Conservation (phyloP, 2,329 filamentous ascomycete species). For the Esteya vermicola region DNA sequence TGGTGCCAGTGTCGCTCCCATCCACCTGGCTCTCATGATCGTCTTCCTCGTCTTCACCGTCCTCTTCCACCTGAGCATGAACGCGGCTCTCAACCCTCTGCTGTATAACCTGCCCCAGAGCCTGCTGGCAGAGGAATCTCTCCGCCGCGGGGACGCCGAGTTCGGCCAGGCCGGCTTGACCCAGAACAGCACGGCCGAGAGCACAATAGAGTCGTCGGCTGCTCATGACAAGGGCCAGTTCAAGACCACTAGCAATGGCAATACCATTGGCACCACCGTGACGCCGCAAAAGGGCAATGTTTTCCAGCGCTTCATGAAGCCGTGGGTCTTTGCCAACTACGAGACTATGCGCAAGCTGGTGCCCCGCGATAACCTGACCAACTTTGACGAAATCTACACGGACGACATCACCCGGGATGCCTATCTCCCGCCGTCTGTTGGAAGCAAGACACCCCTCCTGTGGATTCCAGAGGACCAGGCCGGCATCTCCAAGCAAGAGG, state of each 20-base stretch:
- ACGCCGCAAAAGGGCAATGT: slow-evolving; percentile 32
- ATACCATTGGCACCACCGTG: slow-evolving; percentile 9
- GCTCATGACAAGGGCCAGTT: neutral
- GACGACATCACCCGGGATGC: slow-evolving; percentile 50
- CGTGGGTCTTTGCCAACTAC: slow-evolving; percentile 65
- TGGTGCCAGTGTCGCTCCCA: slow-evolving; percentile 48
- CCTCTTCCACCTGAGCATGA: slow-evolving; percentile 62
- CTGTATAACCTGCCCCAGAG: slow-evolving; percentile 68
- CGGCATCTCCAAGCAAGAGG: slow-evolving; percentile 64
- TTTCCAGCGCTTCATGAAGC: slow-evolving; percentile 57
- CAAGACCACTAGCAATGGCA: slow-evolving; percentile 12
- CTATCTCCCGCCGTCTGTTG: slow-evolving; percentile 60
- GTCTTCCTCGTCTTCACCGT: slow-evolving; percentile 60
- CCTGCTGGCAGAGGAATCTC: slow-evolving; percentile 34
- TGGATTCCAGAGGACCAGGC: slow-evolving; percentile 71
- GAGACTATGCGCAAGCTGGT: slow-evolving; percentile 54
- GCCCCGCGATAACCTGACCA: slow-evolving; percentile 32
- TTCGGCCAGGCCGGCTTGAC: slow-evolving; percentile 6
- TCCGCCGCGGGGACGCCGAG: slow-evolving; percentile 11
- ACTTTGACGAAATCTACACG: slow-evolving; percentile 42
- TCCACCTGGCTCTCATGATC: slow-evolving; percentile 62
- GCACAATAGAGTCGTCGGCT: slow-evolving; percentile 1
- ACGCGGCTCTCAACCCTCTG: slow-evolving; percentile 59
- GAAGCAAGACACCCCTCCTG: slow-evolving; percentile 48
- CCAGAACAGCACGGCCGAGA: slow-evolving; percentile 15